phyloP scores from a whole-genome alignment of 345 rosid species.

The Citrus unshiu region DNA sequence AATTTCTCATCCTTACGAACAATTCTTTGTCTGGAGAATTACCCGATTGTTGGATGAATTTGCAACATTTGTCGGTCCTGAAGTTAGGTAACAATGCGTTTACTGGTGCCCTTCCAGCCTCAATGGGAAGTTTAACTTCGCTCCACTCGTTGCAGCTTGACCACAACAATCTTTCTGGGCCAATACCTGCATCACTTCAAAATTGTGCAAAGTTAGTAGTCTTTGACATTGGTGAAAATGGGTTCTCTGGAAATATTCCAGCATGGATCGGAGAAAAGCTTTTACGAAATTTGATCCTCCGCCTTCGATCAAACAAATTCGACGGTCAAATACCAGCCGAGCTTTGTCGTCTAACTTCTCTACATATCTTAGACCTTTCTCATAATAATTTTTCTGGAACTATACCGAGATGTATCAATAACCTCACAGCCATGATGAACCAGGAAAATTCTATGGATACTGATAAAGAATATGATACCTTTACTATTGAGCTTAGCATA shows the following conservation, averaged over 20 bases:
- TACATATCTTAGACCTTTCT: too few relatives aligned
- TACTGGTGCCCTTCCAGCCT: background rate
- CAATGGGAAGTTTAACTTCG: background rate
- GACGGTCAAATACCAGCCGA: constrained; percentile 9
- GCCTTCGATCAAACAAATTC: constrained; percentile 15
- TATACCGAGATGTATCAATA: too few relatives aligned
- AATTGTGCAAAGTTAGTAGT: background rate
- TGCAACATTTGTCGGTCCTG: background rate
- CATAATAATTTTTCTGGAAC: too few relatives aligned
- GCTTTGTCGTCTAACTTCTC: background rate
- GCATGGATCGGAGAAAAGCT: constrained; percentile 4
- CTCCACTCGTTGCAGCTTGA: background rate
- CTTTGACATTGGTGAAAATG: background rate
- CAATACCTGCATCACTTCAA: background rate
- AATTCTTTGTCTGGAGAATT: constrained; percentile 29
- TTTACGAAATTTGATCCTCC: background rate
- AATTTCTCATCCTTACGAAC: background rate
- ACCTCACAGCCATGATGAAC: too few relatives aligned
- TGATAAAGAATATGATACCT: too few relatives aligned
- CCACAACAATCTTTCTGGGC: background rate
- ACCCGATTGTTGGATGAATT: constrained; percentile 23
- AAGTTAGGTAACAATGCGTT: constrained; percentile 3
- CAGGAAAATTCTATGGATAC: too few relatives aligned
- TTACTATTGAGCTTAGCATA: too few relatives aligned
- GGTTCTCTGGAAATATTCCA: constrained; percentile 1